These are phyloP conservation scores for Larix sibirica DNA, from an alignment of 83 land plant genomes.

Conservation along the genomic window DNA sequence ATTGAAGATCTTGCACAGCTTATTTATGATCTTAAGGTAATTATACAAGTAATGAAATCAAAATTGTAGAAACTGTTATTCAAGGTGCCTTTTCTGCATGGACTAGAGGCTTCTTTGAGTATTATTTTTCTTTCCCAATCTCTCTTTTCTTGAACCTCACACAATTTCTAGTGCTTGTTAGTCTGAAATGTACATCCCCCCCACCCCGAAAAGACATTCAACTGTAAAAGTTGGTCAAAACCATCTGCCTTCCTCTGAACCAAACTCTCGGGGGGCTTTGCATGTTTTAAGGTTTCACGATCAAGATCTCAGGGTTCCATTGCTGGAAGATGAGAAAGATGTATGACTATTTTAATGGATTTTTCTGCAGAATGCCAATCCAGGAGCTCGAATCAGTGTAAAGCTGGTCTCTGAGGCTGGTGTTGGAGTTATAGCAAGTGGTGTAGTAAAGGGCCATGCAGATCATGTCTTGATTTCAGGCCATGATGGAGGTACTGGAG, in stretches of 20 bases:
- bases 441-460: conserved; percentile 99
- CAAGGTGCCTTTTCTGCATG: too few species aligned
- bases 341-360: background rate
- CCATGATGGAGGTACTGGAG: conserved; percentile 99
- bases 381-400: conserved; percentile 94
- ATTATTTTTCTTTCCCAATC: background rate
- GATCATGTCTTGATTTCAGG: conserved; percentile 99
- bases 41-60: background rate
- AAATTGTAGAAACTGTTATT: too few species aligned
- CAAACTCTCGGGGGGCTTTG: background rate
- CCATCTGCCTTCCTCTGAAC: background rate
- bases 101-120: background rate
- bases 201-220: background rate
- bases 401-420: conserved; percentile 99
- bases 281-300: background rate
- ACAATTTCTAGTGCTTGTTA: background rate
- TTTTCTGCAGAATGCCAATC: conserved; percentile 86
- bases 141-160: background rate
- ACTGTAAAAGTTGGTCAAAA: background rate
- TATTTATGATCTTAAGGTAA: conserved; percentile 97
- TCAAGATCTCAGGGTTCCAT: background rate
- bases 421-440: conserved; percentile 97
- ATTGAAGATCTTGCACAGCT: conserved; percentile 99
- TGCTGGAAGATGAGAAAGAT: background rate
- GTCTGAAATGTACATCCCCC: background rate